phyloP scores from a whole-genome alignment of 139 green algal genomes.

The Medakamo hakoo region DNA sequence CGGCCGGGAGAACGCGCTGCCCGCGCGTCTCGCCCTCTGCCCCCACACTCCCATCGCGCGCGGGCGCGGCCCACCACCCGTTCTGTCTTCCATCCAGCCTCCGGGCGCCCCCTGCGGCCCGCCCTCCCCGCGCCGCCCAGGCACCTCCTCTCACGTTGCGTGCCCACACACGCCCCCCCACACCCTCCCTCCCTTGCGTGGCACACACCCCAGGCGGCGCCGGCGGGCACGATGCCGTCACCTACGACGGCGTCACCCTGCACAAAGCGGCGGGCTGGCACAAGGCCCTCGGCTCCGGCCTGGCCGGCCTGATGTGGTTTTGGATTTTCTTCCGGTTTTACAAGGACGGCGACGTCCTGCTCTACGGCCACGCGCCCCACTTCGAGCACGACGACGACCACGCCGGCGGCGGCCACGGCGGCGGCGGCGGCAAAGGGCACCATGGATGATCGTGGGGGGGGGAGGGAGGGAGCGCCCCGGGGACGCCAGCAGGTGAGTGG shows the following conservation, averaged over 20 bases:
- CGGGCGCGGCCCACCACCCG: neutral
- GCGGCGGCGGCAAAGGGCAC: no score
- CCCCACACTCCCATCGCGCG: neutral
- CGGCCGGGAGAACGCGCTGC: no score
- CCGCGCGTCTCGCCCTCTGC: neutral
- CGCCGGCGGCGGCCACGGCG: neutral
- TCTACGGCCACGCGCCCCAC: slow-evolving; percentile 35
- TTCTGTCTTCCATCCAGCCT: slow-evolving; percentile 2
- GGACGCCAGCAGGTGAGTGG: no score
- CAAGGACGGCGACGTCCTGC: slow-evolving; percentile 36
- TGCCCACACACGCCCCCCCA: no score
- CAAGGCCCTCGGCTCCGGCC: slow-evolving; percentile 19
- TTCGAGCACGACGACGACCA: slow-evolving; percentile 28
- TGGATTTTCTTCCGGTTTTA: slow-evolving; percentile 57
- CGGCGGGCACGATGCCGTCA: slow-evolving; percentile 22
- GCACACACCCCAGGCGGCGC: no score
- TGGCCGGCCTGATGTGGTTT: slow-evolving; percentile 58
- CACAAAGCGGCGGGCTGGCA: slow-evolving; percentile 39
- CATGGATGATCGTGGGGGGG: no score
- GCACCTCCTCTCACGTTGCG: no score
- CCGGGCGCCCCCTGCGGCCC: neutral
- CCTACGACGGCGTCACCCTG: slow-evolving; percentile 43
- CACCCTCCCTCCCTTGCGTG: no score
- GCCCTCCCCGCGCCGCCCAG: no score
- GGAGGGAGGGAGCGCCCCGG: no score